Percentiles rank a stretch among this genome's conserved stretches.
Evolutionary conservation across 2,329 filamentous ascomycete species (phyloP).

Genomic region (Sphaerostilbella broomeana): DNA sequence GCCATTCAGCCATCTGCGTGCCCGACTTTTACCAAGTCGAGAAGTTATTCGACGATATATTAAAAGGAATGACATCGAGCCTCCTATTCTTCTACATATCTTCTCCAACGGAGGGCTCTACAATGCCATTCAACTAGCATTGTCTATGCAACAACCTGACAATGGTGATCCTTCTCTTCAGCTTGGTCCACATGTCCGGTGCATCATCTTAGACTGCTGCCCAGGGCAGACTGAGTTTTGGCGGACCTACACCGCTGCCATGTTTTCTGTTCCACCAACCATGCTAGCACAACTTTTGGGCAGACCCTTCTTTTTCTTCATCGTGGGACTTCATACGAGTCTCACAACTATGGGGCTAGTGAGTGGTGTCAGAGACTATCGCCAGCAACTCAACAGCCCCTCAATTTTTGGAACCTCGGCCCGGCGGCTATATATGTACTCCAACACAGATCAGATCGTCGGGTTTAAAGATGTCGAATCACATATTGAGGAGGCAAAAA

Average conservation of each 20-base stretch:
- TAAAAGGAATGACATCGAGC: not conserved
- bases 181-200: not conserved
- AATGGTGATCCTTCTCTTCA: not conserved
- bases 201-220: constrained; percentile 5
- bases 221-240: constrained; percentile 4
- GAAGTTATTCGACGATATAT: constrained; percentile 2
- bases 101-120: constrained; percentile 10
- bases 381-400: not conserved
- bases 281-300: not conserved
- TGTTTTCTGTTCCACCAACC: not conserved
- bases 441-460: constrained; percentile 1
- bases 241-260: constrained; percentile 1
- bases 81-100: constrained; percentile 3
- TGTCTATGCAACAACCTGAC: not conserved
- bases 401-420: not conserved
- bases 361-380: not conserved
- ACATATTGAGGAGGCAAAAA: constrained; percentile 4
- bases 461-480: constrained; percentile 3
- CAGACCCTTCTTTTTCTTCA: not conserved
- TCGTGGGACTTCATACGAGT: not conserved
- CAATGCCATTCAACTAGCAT: not conserved
- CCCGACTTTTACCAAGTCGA: constrained; percentile 1
- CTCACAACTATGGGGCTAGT: not conserved
- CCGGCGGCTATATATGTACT: constrained; percentile 3
- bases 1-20: not conserved